phyloP scores from a whole-genome alignment of 371 early-diverging fungal species.

The Circinella umbellata region DNA sequence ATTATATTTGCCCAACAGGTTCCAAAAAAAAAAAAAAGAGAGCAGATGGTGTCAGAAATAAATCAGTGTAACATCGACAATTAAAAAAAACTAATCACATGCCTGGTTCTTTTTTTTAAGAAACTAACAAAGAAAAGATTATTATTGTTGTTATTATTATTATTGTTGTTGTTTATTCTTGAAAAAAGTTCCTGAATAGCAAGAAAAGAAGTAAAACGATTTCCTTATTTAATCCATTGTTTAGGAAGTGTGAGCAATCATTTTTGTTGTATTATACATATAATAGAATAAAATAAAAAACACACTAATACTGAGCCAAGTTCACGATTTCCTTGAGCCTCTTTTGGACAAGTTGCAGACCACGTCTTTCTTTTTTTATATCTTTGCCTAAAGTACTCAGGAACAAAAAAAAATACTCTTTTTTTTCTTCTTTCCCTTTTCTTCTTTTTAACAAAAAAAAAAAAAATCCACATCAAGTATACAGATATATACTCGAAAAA shows the following conservation, averaged over 20 bases:
- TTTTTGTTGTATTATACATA: too few relatives aligned
- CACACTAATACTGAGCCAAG: background rate
- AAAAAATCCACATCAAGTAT: background rate
- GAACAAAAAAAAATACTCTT: background rate
- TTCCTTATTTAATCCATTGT: background rate
- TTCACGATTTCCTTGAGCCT: background rate
- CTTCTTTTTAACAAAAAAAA: background rate
- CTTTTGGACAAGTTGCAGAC: conserved; percentile 8
- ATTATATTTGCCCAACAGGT: background rate
- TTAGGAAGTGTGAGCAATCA: too few relatives aligned
- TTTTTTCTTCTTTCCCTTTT: background rate
- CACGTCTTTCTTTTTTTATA: conserved; percentile 10
- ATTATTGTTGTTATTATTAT: too few relatives aligned
- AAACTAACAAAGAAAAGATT: background rate
- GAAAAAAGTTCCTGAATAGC: too few relatives aligned
- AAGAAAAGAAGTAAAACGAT: background rate
- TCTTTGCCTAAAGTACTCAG: conserved; percentile 3
- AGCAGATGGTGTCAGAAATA: conserved; percentile 5
- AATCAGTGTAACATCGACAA: conserved; percentile 7
- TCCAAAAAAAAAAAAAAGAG: background rate
- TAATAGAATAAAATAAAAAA: background rate
- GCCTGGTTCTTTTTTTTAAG: background rate
- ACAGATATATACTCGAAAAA: background rate
- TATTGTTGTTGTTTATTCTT: too few relatives aligned
- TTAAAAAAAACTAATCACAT: conserved; percentile 2